Evolutionary conservation across 345 rosid genomes (phyloP).

Genomic region (Populus pruinosa): DNA sequence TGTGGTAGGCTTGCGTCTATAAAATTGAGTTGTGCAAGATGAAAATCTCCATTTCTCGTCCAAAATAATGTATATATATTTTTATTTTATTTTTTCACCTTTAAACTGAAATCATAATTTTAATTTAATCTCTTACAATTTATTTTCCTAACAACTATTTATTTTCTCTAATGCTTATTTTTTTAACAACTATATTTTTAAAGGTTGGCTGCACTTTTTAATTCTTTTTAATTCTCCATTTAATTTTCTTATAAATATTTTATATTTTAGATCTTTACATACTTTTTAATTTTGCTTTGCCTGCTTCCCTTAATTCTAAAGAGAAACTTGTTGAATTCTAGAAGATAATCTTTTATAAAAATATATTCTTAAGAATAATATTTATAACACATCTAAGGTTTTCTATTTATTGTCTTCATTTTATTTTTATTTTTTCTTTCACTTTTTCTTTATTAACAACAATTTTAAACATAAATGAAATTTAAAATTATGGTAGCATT

Average conservation of each 20-base stretch:
- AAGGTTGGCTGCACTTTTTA: not conserved
- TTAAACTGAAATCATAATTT: too few relatives aligned
- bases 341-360: not conserved
- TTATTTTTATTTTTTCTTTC: too few relatives aligned
- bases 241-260: not conserved
- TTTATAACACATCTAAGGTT: too few relatives aligned
- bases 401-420: too few relatives aligned
- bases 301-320: not conserved
- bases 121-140: too few relatives aligned
- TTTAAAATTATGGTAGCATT: not conserved
- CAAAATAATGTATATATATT: too few relatives aligned
- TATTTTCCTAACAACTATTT: not conserved
- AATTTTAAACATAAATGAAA: too few relatives aligned
- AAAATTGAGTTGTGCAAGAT: too few relatives aligned
- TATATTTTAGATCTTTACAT: not conserved
- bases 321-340: not conserved
- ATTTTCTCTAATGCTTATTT: not conserved
- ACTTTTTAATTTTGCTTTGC: not conserved
- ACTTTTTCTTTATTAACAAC: too few relatives aligned
- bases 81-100: too few relatives aligned
- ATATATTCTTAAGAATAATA: too few relatives aligned
- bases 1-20: rapidly evolving
- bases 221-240: not conserved
- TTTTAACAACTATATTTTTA: not conserved
- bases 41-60: rapidly evolving